Percentiles rank a stretch among this genome's conserved stretches.
Evolutionary conservation across 2,329 filamentous ascomycete genomes (phyloP).

Genomic region (Fusarium lateritium): DNA sequence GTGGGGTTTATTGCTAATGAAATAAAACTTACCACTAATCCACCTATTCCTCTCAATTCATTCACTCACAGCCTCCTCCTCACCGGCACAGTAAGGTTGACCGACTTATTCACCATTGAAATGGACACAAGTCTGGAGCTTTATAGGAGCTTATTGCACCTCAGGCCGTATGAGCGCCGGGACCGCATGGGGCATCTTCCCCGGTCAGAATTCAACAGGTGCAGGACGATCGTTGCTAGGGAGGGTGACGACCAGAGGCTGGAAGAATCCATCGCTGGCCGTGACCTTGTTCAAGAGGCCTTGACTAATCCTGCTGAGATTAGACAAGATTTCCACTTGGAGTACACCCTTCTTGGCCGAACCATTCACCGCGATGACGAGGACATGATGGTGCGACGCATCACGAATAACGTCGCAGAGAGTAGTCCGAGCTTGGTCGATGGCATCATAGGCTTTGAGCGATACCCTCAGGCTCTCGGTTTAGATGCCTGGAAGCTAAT

Average conservation of each 20-base stretch:
- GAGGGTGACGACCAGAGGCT: conserved; percentile 3
- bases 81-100: conserved; percentile 8
- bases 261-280: conserved; percentile 11
- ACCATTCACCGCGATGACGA: neutral
- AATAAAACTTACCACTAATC: conserved; percentile 8
- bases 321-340: neutral
- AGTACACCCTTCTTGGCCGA: conserved; percentile 25
- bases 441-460: conserved; percentile 6
- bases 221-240: conserved; percentile 1
- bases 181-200: conserved; percentile 8
- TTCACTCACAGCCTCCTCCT: conserved; percentile 8
- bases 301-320: conserved; percentile 16
- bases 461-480: neutral
- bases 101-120: neutral
- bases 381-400: neutral
- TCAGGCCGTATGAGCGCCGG: neutral
- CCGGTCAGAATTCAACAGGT: neutral
- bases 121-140: conserved; percentile 24
- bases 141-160: conserved; percentile 24
- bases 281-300: conserved; percentile 26
- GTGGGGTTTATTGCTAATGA: neutral
- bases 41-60: neutral
- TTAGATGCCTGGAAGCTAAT: conserved; percentile 34
- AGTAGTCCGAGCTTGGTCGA: neutral
- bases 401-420: neutral